Evolutionary conservation across 305 asterid species (phyloP), one percentile per base, ranked within the genome.

Genomic region (Fraxinus greggii): DNA sequence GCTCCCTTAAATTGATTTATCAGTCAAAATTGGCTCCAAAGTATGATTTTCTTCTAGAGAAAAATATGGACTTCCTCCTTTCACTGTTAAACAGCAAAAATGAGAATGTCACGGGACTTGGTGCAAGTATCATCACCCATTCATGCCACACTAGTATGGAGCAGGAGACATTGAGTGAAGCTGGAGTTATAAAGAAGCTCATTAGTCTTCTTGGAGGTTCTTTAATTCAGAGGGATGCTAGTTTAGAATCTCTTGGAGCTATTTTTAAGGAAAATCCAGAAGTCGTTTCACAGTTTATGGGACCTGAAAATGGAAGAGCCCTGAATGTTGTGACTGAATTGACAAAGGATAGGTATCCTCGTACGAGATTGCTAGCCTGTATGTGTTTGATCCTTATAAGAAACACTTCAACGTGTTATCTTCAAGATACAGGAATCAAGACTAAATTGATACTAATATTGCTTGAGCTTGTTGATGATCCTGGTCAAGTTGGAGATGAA

Each of bases 401-500:
- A 84, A 94, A 97, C 75, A 80, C 93, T 40, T 84, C 85, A 45
- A 81, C 86, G 65, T 87, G 88, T 77, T 91, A 83, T 83, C 90
- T 90, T 81, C 98, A 90, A 83, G 98, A 92, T 78, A 82, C 88
- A 31, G 88, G 86, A 81, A 83, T 89, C 84, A 92, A 90, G 86
- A 87, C 89, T 42, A 91, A 88, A 80, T 78, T 97, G 91, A 87
- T 97, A 19, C n/a, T 84, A 24, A 85, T 92, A 86, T 87, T 97
- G 79, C 90, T 90, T 72, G 98, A 97, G 86, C 98, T 97, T 84
- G 89, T 97, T 38, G 97, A 94, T 84, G 97, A 94, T 86, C 90
- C 92, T 78, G 95, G 95, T 86, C 98, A 91, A 91, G 98, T 94
- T 84, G 98, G 99, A 84, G 99, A 93, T 45, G 98, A 94, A 74